Percentiles rank a stretch among this genome's conserved stretches.
Conservation (phyloP, 352 stramenopile genomes). For the Pythium guiyangense region DNA sequence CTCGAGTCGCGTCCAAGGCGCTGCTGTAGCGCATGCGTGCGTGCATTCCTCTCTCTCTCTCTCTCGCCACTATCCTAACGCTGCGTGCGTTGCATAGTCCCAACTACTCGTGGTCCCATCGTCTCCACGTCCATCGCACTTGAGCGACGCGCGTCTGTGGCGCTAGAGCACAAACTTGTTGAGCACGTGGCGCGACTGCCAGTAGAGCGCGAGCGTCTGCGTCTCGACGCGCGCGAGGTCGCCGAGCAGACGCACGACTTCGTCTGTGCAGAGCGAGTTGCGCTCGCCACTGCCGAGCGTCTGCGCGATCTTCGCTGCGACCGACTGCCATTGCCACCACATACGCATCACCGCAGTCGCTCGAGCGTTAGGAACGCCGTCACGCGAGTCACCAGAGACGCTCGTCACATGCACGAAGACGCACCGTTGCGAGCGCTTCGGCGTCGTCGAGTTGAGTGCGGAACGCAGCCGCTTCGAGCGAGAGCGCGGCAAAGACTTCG, state of each 20-base stretch:
- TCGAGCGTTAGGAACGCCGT: too few species aligned
- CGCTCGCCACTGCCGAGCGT: conserved; percentile 24
- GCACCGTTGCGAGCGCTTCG: conserved; percentile 7
- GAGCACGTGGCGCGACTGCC: conserved; percentile 35
- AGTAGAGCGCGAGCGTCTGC: conserved; percentile 49
- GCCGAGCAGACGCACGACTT: conserved; percentile 38
- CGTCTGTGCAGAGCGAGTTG: conserved; percentile 31
- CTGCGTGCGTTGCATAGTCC: not conserved
- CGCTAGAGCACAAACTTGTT: conserved; percentile 39
- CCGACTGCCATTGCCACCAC: conserved; percentile 17
- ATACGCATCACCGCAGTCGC: too few species aligned
- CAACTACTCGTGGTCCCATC: too few species aligned
- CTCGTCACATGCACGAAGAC: not conserved
- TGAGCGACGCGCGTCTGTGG: not conserved
- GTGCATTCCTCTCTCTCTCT: not conserved
- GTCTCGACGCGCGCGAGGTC: conserved; percentile 35
- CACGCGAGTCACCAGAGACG: too few species aligned
- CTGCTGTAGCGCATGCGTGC: too few species aligned
- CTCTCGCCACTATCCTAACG: not conserved
- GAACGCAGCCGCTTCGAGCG: conserved; percentile 12
- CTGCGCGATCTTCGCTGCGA: conserved; percentile 25
- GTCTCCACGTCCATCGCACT: too few species aligned
- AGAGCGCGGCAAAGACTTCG: conserved; percentile 14
- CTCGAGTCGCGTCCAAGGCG: too few species aligned
- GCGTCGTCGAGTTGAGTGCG: conserved; percentile 3